Percentiles rank a stretch among this genome's conserved stretches.
Evolutionary conservation across 306 rosid species (phyloP).

Genomic region (Ceratonia siliqua): DNA sequence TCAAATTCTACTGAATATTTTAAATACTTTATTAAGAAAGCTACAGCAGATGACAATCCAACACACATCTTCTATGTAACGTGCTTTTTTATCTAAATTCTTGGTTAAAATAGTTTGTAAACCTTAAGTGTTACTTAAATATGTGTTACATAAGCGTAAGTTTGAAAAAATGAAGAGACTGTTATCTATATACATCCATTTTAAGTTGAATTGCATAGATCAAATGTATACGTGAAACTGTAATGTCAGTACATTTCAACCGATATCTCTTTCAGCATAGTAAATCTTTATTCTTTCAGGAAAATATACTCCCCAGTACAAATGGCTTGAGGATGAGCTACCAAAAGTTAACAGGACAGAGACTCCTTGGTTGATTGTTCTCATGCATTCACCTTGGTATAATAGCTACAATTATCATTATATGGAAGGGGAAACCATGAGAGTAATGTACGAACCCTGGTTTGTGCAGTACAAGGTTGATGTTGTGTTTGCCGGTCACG

Average conservation of each 20-base stretch:
- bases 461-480: slow-evolving; percentile 80
- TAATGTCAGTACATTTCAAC: background rate
- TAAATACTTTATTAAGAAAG: slow-evolving; percentile 51
- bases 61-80: background rate
- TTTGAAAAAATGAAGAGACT: background rate
- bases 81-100: slow-evolving; percentile 5
- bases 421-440: slow-evolving; percentile 96
- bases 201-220: background rate
- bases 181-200: background rate
- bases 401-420: slow-evolving; percentile 73
- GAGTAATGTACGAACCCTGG: slow-evolving; percentile 75
- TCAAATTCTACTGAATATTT: slow-evolving; percentile 47
- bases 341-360: slow-evolving; percentile 70
- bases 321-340: slow-evolving; percentile 75
- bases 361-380: slow-evolving; percentile 90
- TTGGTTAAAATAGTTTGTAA: slow-evolving; percentile 34
- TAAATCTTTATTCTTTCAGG: slow-evolving; percentile 42
- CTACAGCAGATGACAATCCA: slow-evolving; percentile 42
- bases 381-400: slow-evolving; percentile 75
- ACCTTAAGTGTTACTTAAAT: slow-evolving; percentile 47
- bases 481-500: slow-evolving; percentile 85
- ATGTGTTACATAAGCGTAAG: background rate
- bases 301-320: slow-evolving; percentile 80
- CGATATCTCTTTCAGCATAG: background rate
- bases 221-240: background rate